Conservation (phyloP, 352 stramenopile genomes). For the Pythium volutum region DNA sequence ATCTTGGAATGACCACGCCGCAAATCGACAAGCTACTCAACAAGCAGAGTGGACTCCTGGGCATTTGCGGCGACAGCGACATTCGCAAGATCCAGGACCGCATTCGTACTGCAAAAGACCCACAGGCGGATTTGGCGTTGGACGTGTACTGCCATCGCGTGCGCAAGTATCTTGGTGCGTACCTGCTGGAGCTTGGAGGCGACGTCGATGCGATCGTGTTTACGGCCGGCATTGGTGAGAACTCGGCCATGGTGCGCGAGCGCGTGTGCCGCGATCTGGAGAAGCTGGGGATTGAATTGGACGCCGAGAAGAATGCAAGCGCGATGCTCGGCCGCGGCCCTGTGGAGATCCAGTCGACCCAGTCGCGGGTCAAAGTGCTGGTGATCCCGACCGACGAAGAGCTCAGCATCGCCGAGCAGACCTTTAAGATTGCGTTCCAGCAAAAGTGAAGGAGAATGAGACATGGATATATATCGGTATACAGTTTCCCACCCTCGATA, state of each 20-base stretch:
- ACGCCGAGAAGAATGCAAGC: conserved; percentile 63
- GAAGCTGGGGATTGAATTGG: conserved; percentile 64
- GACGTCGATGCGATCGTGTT: conserved; percentile 86
- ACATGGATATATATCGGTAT: not conserved
- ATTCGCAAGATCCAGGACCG: conserved; percentile 77
- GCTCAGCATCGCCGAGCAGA: conserved; percentile 86
- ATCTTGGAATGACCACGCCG: conserved; percentile 65
- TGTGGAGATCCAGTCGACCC: conserved; percentile 53
- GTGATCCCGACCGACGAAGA: conserved; percentile 91
- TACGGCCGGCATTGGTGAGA: conserved; percentile 88
- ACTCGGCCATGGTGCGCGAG: conserved; percentile 73
- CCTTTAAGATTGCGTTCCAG: conserved; percentile 56
- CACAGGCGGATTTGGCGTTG: conserved; percentile 60
- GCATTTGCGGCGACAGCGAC: conserved; percentile 80
- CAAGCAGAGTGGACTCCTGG: conserved; percentile 85
- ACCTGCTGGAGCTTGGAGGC: conserved; percentile 66
- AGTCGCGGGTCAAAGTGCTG: conserved; percentile 63
- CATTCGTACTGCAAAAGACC: conserved; percentile 51
- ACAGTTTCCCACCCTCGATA: too few relatives aligned
- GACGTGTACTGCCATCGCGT: conserved; percentile 86
- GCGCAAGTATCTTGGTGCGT: conserved; percentile 86
- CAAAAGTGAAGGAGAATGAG: not conserved
- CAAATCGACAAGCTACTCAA: conserved; percentile 87
- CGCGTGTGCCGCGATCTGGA: conserved; percentile 58
- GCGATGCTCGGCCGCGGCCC: conserved; percentile 58